Evolutionary conservation across 345 rosid species (phyloP), one percentile per base, ranked within the genome.

Genomic region (Brassica carinata): DNA sequence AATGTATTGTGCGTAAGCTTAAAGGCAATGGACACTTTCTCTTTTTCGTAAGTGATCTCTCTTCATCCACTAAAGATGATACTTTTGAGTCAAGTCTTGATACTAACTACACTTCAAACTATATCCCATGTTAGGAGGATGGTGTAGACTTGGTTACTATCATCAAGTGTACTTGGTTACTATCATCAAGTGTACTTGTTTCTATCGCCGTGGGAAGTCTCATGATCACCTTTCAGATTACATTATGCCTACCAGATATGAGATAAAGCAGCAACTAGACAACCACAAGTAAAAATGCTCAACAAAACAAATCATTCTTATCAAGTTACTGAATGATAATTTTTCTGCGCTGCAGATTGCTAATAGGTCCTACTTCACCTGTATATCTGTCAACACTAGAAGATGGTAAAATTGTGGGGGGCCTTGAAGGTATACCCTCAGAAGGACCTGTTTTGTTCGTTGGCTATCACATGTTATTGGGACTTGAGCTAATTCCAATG

Each of bases 331-430:
- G 33, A 63, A 63, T 13, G 64, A 18, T 61, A 51, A 53, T 53
- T n/a, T 66, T 51, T 36, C 43, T 36, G 43, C 0, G 43, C 43
- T 67, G 70, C 78, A 94, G 91, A 73, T 85, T 51, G 72, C 0
- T 85, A 30, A 38, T 59, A 62, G 66, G 61, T 64, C 82, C 81
- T 73, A 76, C 79, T 58, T 80, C 90, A 63, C 88, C 97, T 30
- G 94, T 90, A 76, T 84, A 89, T 89, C 84, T 94, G 8, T 90
- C 96, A 85, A 90, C 97, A 43, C 75, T 86, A 26, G 88, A 84
- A 78, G 75, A 89, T 67, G 97, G 97, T 69, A 85, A 69, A 72
- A 53, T 94, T 66, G 93, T 90, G 19, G 88, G 45, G 77, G 84
- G 97, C 61, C 89, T 94, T 7, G 89, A 84, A 0, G 98, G 97